Evolutionary conservation across 2,329 filamentous ascomycete species (phyloP), one percentile per base, ranked within the genome.

Genomic region (Aschersonia sp.): DNA sequence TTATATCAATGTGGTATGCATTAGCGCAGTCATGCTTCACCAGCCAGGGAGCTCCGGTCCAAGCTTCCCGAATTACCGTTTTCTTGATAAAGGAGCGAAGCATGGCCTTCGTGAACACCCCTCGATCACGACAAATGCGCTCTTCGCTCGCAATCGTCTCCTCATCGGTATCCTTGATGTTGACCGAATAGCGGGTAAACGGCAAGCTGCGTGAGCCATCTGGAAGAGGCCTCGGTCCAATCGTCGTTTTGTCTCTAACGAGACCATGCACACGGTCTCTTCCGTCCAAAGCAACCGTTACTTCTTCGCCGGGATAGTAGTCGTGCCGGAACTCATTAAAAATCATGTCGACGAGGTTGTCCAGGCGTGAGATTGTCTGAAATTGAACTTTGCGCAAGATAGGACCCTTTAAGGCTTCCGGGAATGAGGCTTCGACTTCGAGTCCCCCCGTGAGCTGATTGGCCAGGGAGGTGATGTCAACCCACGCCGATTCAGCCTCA

Each of bases 21-120:
- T 80, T 78, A 1, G 92, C 92, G 50, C 94, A 81, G 47, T 88
- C 82, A 38, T 84, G 77, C 66, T 94, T 96, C 20, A 97, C 91
- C 48, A 94, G 70, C 92, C 92, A 98, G 0, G 92, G 91, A 0
- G 92, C 92, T n/a, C 91, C 91, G 51, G 82, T 91, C 88, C 89
- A 97, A 4, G 88, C 79, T 59, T 97, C 92, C 51, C 91, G 74
- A 2, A 82, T 84, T n/a, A 96, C 84, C 0, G 89, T 92, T 64
- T 94, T 89, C 62, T 95, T 95, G 53, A 98, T 86, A 55, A 96
- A 98, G 5, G 89, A 88, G 35, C 91, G 82, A 41, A 98, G 72
- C 63, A 96, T 89, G 45, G 89, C 82, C 66, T 98, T 97, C 31
- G 91, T 96, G 61, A 97, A 98, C 44, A 87, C 77, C 57, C 91